These are phyloP conservation scores for Collybia sordida DNA, from an alignment of 768 basidiomycete genomes.

Conservation along the genomic window DNA sequence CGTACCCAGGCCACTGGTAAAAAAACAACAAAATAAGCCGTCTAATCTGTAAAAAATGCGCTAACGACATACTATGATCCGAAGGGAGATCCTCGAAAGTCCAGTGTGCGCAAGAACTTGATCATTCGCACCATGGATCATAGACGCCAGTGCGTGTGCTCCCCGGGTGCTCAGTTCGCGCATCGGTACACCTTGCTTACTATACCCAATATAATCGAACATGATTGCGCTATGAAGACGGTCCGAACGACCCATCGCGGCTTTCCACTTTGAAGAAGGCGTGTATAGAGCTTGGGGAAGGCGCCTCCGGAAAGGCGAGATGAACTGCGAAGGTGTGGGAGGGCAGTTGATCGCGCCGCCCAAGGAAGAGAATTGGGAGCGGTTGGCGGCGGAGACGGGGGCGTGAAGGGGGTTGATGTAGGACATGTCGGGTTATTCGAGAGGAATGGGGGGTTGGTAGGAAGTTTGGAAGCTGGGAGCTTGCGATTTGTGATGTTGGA, in stretches of 20 bases:
- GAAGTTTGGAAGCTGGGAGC: not conserved
- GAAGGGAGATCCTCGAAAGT: slow-evolving; percentile 31
- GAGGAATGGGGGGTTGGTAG: not conserved
- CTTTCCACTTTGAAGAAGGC: slow-evolving; percentile 22
- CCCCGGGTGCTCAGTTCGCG: slow-evolving; percentile 40
- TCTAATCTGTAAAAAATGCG: not conserved
- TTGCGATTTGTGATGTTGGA: not conserved
- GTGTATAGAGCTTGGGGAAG: slow-evolving; percentile 32
- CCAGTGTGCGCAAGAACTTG: slow-evolving; percentile 35
- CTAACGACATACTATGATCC: slow-evolving; percentile 33
- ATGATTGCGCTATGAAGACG: slow-evolving; percentile 26
- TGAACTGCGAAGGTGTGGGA: slow-evolving; percentile 18
- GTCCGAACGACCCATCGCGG: slow-evolving; percentile 18
- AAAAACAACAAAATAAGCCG: not conserved
- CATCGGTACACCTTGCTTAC: slow-evolving; percentile 44
- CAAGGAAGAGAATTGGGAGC: slow-evolving; percentile 28
- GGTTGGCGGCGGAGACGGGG: slow-evolving; percentile 27
- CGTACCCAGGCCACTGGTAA: slow-evolving; percentile 49
- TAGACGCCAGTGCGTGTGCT: slow-evolving; percentile 28
- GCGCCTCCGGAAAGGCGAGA: slow-evolving; percentile 30
- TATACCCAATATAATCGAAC: slow-evolving; percentile 43
- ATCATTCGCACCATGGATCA: slow-evolving; percentile 41
- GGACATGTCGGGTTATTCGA: slow-evolving; percentile 26
- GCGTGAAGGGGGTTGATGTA: slow-evolving; percentile 46
- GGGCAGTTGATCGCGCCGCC: slow-evolving; percentile 19